Evolutionary conservation across 768 basidiomycete species (phyloP).

Genomic region (Phanerochaete sordida): DNA sequence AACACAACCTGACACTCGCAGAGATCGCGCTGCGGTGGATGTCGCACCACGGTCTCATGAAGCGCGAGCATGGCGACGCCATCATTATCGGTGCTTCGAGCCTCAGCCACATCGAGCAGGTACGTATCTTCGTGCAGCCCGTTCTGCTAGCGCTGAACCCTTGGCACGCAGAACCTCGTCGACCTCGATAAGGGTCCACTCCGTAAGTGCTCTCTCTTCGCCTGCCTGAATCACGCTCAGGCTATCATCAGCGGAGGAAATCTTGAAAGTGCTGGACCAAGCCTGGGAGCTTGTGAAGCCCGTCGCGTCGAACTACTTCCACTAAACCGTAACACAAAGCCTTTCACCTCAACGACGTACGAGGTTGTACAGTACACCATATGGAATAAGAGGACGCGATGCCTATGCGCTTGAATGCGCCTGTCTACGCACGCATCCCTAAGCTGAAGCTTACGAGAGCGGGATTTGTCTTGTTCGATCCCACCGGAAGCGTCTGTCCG

Average conservation of each 20-base stretch:
- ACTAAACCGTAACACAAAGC: neutral
- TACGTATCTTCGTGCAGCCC: neutral
- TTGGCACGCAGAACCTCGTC: constrained; percentile 36
- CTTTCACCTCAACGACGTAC: neutral
- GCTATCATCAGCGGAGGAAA: constrained; percentile 13
- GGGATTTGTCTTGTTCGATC: too few relatives aligned
- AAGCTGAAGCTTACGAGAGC: too few relatives aligned
- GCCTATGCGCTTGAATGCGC: too few relatives aligned
- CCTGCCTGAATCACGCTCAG: neutral
- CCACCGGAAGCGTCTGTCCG: too few relatives aligned
- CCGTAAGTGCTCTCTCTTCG: constrained; percentile 30
- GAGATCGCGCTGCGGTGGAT: constrained; percentile 40
- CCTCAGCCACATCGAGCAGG: constrained; percentile 48
- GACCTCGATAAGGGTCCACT: constrained; percentile 58
- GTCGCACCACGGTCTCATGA: constrained; percentile 44
- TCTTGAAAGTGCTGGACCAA: constrained; percentile 16
- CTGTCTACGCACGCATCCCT: too few relatives aligned
- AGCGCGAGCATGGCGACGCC: constrained; percentile 45
- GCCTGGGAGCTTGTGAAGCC: constrained; percentile 18
- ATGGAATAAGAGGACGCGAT: neutral
- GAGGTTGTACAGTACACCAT: neutral
- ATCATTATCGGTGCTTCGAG: constrained; percentile 62
- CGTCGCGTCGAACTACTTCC: constrained; percentile 14
- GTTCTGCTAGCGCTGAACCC: neutral
- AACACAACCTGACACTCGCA: constrained; percentile 20